These are phyloP conservation scores for Aeminium ludgeri DNA, from an alignment of 495 filamentous ascomycete genomes.

Conservation along the genomic window DNA sequence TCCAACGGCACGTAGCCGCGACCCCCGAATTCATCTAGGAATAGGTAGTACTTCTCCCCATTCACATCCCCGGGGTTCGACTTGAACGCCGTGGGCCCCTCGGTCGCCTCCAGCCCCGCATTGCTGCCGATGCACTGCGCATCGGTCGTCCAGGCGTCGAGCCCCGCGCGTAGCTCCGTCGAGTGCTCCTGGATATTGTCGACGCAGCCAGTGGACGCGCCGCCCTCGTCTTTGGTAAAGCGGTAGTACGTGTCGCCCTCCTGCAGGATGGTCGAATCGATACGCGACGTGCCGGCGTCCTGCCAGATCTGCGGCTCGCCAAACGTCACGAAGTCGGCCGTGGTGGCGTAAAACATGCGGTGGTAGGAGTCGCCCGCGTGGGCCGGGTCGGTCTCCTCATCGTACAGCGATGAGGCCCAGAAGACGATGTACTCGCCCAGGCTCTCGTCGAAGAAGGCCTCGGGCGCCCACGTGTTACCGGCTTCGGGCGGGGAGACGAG, in stretches of 20 bases:
- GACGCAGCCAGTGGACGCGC: conserved; percentile 7
- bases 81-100: conserved; percentile 14
- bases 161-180: conserved; percentile 2
- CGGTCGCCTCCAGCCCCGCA: conserved; percentile 11
- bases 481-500: conserved; percentile 12
- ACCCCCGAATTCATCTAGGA: conserved; percentile 11
- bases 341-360: conserved; percentile 15
- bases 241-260: conserved; percentile 12
- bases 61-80: conserved; percentile 12
- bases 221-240: conserved; percentile 19
- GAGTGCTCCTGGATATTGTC: conserved; percentile 16
- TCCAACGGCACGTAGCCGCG: conserved; percentile 18
- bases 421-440: conserved; percentile 14
- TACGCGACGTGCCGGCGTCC: conserved; percentile 13
- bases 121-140: conserved; percentile 15
- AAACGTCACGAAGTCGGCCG: conserved; percentile 16
- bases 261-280: conserved; percentile 16
- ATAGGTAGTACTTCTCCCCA: conserved; percentile 17
- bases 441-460: conserved; percentile 15
- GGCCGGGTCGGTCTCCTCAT: conserved; percentile 5
- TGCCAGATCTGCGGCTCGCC: conserved; percentile 17
- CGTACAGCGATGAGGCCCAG: conserved; percentile 17
- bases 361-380: conserved; percentile 9
- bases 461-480: conserved; percentile 17
- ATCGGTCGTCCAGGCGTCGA: conserved; percentile 7